phyloP scores from a whole-genome alignment of 2,329 filamentous ascomycete genomes.

The Alternaria incomplexa region DNA sequence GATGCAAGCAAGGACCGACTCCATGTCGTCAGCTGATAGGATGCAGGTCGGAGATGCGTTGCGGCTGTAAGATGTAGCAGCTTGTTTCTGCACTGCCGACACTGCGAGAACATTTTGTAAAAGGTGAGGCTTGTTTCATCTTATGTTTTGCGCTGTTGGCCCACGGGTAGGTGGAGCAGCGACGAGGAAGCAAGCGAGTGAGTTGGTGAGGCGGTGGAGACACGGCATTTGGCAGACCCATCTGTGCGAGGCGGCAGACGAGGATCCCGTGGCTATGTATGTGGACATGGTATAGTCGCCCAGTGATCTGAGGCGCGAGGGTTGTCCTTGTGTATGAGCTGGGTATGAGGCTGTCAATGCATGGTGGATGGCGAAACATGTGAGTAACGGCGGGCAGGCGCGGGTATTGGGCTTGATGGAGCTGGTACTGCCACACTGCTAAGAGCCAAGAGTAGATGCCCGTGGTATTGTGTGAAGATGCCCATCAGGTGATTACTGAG shows the following conservation, averaged over 20 bases:
- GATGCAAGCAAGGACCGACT: neutral
- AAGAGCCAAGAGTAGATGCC: neutral
- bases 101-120: neutral
- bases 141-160: slow-evolving; percentile 16
- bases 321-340: neutral
- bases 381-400: neutral
- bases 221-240: neutral
- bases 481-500: neutral
- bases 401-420: slow-evolving; percentile 1
- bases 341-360: neutral
- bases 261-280: slow-evolving; percentile 26
- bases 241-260: slow-evolving; percentile 13
- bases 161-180: neutral
- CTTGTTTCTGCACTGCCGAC: neutral
- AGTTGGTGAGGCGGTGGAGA: slow-evolving; percentile 1
- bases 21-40: slow-evolving; percentile 12
- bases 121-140: slow-evolving; percentile 17
- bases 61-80: neutral
- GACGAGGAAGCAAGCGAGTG: neutral
- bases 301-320: neutral
- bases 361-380: slow-evolving; percentile 2
- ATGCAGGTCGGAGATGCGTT: neutral
- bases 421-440: neutral
- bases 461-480: neutral
- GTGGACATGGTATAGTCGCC: slow-evolving; percentile 6